Base-by-base conservation (phyloP, 2,329 filamentous ascomycete species). In the Phaeophleospora eucalypticola region DNA sequence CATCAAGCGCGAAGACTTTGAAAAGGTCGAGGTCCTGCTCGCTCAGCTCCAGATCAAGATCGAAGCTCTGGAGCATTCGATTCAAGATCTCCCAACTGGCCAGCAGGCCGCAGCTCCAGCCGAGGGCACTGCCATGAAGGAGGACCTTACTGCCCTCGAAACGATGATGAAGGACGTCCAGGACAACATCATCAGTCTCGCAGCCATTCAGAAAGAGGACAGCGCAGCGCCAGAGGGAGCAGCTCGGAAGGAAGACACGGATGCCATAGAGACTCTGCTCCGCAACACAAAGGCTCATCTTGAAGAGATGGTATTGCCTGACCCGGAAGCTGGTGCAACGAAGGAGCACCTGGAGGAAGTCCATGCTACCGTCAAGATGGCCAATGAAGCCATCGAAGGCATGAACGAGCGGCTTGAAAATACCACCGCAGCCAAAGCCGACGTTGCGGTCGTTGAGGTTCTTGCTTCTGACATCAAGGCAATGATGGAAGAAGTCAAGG, bases 191-290 rank as follows among this genome's bases (percentile, higher is more conserved):
- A 70, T 76, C 46, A 71, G 71, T 19, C 63, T 80, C 49, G 60
- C 75, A 57, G 58, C 75, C 56, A 64, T 71, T n/a, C 45, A 66
- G 47, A 51, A 54, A 3, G 53, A 63, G 21, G 49, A 50, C 32
- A n/a, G n/a, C n/a, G n/a, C n/a, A 29, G 49, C 56, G 19, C 58
- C 63, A 1, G 74, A 78, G 39, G 81, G 82, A 32, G 65, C 75
- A 2, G 83, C 85, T 4, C 82, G 77, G 24, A 87, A 87, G 63
- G 89, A 95, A 56, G 90, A 97, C 58, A 87, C 90, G 0, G 82
- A 91, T 51, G 89, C 89, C 9, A 90, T 97, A 48, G 91, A 96
- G 67, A 94, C 86, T 0, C 82, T 97, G 40, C 76, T 97, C 10
- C 82, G 86, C 35, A 95, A 95, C 64, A 90, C 89, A 24, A 96